Evolutionary conservation across 169 alveolate genomes (phyloP), one percentile per base, ranked within the genome.

Genomic region (Cryptosporidium bovis): DNA sequence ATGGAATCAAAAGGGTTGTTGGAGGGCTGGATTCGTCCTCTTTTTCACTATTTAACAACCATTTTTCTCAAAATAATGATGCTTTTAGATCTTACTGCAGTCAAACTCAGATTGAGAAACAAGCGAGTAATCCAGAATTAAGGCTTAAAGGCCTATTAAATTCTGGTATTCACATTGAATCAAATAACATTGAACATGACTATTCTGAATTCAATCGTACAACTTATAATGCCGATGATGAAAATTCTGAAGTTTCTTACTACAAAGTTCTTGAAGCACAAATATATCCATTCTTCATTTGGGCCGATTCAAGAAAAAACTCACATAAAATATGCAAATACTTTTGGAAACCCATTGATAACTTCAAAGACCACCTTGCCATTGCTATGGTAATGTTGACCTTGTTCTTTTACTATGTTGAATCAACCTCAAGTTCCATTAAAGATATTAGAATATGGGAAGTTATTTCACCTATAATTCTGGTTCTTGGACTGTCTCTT

Each of bases 261-360:
- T 77, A 77, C 34, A 68, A 77, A 24, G 71, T 77, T 33, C 87
- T 77, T 12, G 87, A 77, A 48, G 87, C 87, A 3, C 87, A 77
- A 29, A 60, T 77, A 6, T 77, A 77, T 62, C 87, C 87, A 7
- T 77, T 77, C 46, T 77, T 77, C 31, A 56, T 77, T 27, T 77
- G 87, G 87, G 87, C 87, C 18, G 87, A 77, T 51, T 56, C 71
- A 5, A 77, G 77, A 27, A 56, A 71, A 40, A 40, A 68, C 2
- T 77, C 87, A 44, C 71, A 77, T 50, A n/a, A 50, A 34, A 77
- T 77, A 8, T 77, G 71, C 51, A 77, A 77, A n/a, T 62, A 77
- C 27, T 77, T 77, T 62, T 77, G 87, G 87, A 77, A 77, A 31
- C 71, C 87, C 27, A 29, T 77, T n/a, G 87, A 77, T 66, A 18